A percentile compares a stretch with the other conserved stretches of the same genome.
phyloP scores from a whole-genome alignment of 192 early-diverging fungal genomes.

The Spizellomyces sp. region DNA sequence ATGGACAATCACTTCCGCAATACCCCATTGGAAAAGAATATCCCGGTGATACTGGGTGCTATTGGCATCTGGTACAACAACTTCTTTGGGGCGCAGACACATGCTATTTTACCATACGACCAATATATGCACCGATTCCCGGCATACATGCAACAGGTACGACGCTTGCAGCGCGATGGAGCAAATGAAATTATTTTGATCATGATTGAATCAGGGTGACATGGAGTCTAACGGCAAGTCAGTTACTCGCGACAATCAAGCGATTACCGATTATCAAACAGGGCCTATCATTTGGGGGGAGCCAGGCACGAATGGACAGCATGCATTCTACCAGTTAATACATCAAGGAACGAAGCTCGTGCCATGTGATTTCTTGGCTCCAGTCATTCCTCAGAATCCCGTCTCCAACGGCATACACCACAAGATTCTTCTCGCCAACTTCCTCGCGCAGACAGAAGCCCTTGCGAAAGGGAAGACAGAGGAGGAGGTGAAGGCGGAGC shows the following conservation, averaged over 20 bases:
- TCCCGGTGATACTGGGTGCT: conserved; percentile 87
- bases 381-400: conserved; percentile 92
- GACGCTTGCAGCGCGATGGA: neutral
- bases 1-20: conserved; percentile 97
- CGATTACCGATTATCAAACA: conserved; percentile 77
- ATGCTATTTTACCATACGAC: conserved; percentile 97
- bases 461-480: conserved; percentile 91
- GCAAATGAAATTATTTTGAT: neutral
- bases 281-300: conserved; percentile 98
- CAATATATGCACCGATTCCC: conserved; percentile 98
- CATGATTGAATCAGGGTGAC: conserved; percentile 68
- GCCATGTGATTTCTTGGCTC: conserved; percentile 95
- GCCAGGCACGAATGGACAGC: conserved; percentile 99
- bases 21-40: conserved; percentile 89
- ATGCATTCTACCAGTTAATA: conserved; percentile 99
- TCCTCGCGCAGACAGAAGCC: conserved; percentile 98
- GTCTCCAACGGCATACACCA: conserved; percentile 84
- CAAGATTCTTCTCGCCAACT: conserved; percentile 97
- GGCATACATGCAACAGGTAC: conserved; percentile 95
- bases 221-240: conserved; percentile 99
- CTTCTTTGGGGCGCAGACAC: conserved; percentile 93
- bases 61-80: conserved; percentile 99
- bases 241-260: conserved; percentile 77
- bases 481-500: conserved; percentile 78
- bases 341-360: conserved; percentile 99